Conservation (phyloP, 257 asterid genomes). For the Cruciata laevipes region DNA sequence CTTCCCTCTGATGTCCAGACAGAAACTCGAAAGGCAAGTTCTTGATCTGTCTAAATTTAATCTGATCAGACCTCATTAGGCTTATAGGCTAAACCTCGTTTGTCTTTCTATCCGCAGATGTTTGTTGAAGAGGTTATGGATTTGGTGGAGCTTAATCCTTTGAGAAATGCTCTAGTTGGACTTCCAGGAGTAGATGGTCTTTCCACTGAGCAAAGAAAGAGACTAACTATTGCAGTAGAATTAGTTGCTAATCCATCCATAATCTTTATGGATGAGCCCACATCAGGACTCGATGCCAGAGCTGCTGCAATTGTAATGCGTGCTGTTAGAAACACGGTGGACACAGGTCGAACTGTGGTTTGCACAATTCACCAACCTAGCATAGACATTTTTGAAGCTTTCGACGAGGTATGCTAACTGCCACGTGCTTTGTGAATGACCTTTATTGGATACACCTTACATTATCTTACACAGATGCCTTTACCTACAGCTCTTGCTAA, state of each 20-base stretch:
- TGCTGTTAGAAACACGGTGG: slow-evolving; percentile 76
- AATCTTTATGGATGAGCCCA: slow-evolving; percentile 88
- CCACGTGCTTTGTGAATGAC: neutral
- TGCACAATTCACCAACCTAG: slow-evolving; percentile 93
- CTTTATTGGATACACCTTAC: neutral
- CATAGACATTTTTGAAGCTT: slow-evolving; percentile 81
- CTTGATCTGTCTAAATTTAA: neutral
- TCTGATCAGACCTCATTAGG: neutral
- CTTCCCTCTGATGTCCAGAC: slow-evolving; percentile 66
- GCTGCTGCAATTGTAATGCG: slow-evolving; percentile 93
- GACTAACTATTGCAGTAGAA: slow-evolving; percentile 82
- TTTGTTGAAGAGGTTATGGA: slow-evolving; percentile 90
- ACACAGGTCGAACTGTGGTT: slow-evolving; percentile 78
- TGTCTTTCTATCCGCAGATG: slow-evolving; percentile 36
- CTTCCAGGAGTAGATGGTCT: slow-evolving; percentile 83
- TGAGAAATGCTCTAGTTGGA: slow-evolving; percentile 72
- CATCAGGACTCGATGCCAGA: slow-evolving; percentile 88
- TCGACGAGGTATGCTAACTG: slow-evolving; percentile 53
- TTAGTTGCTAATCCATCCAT: slow-evolving; percentile 82
- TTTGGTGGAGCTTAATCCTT: slow-evolving; percentile 62
- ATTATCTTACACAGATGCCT: neutral
- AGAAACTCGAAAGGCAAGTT: slow-evolving; percentile 61
- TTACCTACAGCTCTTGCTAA: slow-evolving; percentile 41
- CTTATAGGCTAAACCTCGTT: neutral
- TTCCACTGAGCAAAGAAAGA: slow-evolving; percentile 79